Conservation (phyloP, 2,329 filamentous ascomycete species). For the Exophiala xenobiotica region DNA sequence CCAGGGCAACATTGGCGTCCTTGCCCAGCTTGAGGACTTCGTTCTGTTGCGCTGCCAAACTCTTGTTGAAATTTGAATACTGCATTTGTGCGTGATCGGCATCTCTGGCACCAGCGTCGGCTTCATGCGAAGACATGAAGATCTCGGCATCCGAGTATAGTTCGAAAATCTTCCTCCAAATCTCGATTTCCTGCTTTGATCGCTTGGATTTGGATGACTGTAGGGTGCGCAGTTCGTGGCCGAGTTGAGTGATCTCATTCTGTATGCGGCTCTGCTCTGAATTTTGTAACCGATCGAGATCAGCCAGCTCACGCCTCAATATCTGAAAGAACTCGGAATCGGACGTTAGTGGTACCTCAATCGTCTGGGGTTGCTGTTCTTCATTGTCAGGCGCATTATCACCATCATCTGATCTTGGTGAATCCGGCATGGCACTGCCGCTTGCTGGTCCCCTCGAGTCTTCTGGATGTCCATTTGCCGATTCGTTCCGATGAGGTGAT, state of each 20-base stretch:
- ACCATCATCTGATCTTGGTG: background rate
- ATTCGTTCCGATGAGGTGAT: background rate
- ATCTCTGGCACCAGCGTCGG: conserved; percentile 65
- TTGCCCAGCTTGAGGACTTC: conserved; percentile 63
- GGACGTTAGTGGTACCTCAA: conserved; percentile 76
- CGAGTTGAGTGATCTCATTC: conserved; percentile 62
- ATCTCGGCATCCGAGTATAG: conserved; percentile 76
- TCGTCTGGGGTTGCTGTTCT: conserved; percentile 38
- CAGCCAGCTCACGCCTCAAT: conserved; percentile 68
- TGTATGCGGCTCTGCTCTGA: conserved; percentile 65
- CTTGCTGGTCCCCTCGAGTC: background rate
- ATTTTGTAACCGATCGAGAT: conserved; percentile 66
- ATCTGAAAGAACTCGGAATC: conserved; percentile 78
- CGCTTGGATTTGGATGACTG: conserved; percentile 64
- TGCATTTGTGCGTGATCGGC: conserved; percentile 66
- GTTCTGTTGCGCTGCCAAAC: conserved; percentile 54
- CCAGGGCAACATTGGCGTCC: conserved; percentile 64
- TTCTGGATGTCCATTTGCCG: background rate
- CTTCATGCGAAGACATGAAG: conserved; percentile 77
- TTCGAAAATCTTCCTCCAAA: conserved; percentile 79
- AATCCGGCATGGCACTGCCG: background rate
- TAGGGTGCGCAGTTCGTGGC: conserved; percentile 59
- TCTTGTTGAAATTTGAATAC: conserved; percentile 67
- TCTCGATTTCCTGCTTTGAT: conserved; percentile 63
- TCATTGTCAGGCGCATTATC: conserved; percentile 4